A percentile compares a stretch with the other conserved stretches of the same genome.
These are phyloP conservation scores for Arctium lappa DNA, from an alignment of 129 eudicot species.

Conservation along the genomic window DNA sequence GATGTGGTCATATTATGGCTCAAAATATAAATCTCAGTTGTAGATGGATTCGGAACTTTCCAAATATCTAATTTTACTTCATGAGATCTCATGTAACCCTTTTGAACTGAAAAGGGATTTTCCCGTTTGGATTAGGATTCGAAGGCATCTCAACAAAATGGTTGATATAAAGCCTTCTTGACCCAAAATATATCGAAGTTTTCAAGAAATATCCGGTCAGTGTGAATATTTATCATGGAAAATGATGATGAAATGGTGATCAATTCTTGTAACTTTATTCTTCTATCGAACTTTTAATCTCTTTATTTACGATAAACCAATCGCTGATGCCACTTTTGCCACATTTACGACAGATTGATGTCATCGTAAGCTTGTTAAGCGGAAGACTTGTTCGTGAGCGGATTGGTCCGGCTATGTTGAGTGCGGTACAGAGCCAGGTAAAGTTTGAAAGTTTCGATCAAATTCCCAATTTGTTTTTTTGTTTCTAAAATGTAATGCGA, in stretches of 20 bases:
- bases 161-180: slow-evolving; percentile 24
- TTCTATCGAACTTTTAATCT: background rate
- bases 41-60: background rate
- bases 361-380: slow-evolving; percentile 84
- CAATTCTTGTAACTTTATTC: background rate
- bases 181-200: slow-evolving; percentile 25
- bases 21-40: background rate
- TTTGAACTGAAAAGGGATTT: slow-evolving; percentile 2
- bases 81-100: slow-evolving; percentile 16
- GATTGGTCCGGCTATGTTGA: slow-evolving; percentile 98
- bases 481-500: background rate
- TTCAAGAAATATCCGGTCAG: slow-evolving; percentile 11
- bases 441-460: background rate
- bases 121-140: slow-evolving; percentile 28
- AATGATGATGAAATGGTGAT: slow-evolving; percentile 26
- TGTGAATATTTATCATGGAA: slow-evolving; percentile 10
- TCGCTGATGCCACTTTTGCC: slow-evolving; percentile 4
- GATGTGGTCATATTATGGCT: background rate
- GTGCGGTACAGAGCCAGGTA: slow-evolving; percentile 99
- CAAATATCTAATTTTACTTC: slow-evolving; percentile 24
- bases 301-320: background rate
- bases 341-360: slow-evolving; percentile 66
- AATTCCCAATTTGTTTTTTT: background rate
- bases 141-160: slow-evolving; percentile 30
- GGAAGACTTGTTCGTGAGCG: slow-evolving; percentile 99